Percentiles rank a stretch among this genome's conserved stretches.
phyloP scores from a whole-genome alignment of 129 eudicot species.

The Rutidosis leptorrhynchoides region DNA sequence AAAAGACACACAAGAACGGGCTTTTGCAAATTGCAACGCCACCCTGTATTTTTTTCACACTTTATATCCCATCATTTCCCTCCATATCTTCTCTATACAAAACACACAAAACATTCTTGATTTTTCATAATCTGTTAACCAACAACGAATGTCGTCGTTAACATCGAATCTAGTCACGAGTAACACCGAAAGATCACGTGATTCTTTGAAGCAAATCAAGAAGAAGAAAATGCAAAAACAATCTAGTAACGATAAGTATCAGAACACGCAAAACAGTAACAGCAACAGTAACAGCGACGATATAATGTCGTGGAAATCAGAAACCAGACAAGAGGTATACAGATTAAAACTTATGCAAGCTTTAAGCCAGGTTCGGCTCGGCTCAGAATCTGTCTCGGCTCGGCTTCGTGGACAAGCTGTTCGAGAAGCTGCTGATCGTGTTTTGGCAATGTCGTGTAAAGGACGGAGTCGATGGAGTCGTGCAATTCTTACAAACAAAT shows the following conservation, averaged over 20 bases:
- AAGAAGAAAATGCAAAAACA: conserved; percentile 22
- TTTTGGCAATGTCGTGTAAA: conserved; percentile 57
- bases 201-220: conserved; percentile 14
- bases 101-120: background rate
- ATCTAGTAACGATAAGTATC: background rate
- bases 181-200: background rate
- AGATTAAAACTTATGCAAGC: conserved; percentile 47
- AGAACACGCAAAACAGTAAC: background rate
- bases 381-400: conserved; percentile 22
- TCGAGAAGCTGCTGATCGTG: conserved; percentile 63
- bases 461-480: conserved; percentile 78
- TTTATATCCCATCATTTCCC: conserved; percentile 21
- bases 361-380: conserved; percentile 36
- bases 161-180: conserved; percentile 12
- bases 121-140: background rate
- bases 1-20: conserved; percentile 12
- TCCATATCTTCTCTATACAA: background rate
- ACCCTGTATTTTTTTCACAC: conserved; percentile 16
- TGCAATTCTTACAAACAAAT: conserved; percentile 51
- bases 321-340: conserved; percentile 41
- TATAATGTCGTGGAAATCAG: conserved; percentile 44
- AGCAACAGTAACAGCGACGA: background rate
- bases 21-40: conserved; percentile 5
- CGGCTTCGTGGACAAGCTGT: conserved; percentile 30
- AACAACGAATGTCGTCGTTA: conserved; percentile 4